Evolutionary conservation across 2,329 filamentous ascomycete genomes (phyloP), one percentile per base, ranked within the genome.

Genomic region (Paraconiothyrium sp.): DNA sequence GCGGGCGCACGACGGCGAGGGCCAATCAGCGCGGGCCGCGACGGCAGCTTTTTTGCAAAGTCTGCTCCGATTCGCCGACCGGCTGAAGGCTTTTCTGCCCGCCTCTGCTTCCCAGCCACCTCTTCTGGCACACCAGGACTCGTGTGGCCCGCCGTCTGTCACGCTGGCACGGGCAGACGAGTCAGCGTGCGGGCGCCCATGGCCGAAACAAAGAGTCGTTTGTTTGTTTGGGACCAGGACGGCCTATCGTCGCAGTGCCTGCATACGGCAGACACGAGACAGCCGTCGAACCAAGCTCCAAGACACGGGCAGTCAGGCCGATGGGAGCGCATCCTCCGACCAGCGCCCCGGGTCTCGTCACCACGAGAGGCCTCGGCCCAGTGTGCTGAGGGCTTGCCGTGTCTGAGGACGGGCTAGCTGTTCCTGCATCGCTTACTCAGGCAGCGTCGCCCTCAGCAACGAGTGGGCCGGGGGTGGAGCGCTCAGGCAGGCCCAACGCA

Each of bases 11-110:
- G 5, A 64, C 63, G 61, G 44, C 43, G 39, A 35, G 43, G 59
- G 64, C 73, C 70, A 77, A 77, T 76, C 67, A 75, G 61, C 56
- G 63, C 61, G 64, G 62, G 58, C 46, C 46, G 39, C 62, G 68
- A 66, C 66, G 61, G 63, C 62, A 69, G 64, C 66, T 65, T 66
- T 70, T 69, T 60, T 65, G 59, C 59, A 52, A 39, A 57, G 60
- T 43, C 27, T 14, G 52, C 59, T 67, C 70, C 70, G 67, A 76
- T 74, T 74, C 64, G 72, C 64, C 65, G 34, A 27, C 66, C 47
- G 65, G 55, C 60, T 57, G 64, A 59, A 65, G 65, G 63, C 58
- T 51, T 64, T 55, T 64, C 69, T 60, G 65, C 59, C n/a, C 59
- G 61, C 66, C 63, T 56, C 64, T 68, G 59, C 59, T 49, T 37